Percentiles rank a stretch among this genome's conserved stretches.
These are phyloP conservation scores for Senna tora DNA, from an alignment of 306 rosid genomes.

Conservation along the genomic window DNA sequence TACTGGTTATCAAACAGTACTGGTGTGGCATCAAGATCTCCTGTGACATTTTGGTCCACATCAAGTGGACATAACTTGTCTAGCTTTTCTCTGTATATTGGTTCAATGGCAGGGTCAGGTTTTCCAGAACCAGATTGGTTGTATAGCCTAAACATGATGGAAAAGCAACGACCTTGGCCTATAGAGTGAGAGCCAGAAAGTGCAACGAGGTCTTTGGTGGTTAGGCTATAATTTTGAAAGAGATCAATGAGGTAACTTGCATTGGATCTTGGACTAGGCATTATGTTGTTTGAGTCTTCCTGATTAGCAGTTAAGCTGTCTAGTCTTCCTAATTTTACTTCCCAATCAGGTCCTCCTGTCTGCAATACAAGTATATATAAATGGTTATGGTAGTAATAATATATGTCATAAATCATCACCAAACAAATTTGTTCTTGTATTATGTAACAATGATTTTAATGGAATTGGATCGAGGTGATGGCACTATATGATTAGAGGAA, in stretches of 20 bases:
- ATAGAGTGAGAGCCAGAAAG: slow-evolving; percentile 91
- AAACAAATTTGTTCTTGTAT: no score
- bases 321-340: slow-evolving; percentile 78
- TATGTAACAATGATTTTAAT: no score
- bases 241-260: slow-evolving; percentile 70
- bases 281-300: slow-evolving; percentile 64
- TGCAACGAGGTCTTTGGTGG: slow-evolving; percentile 68
- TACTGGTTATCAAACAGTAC: slow-evolving; percentile 75
- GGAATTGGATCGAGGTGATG: no score
- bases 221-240: slow-evolving; percentile 53
- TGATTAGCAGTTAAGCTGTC: slow-evolving; percentile 77
- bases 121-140: slow-evolving; percentile 77
- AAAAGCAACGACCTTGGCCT: slow-evolving; percentile 85
- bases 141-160: slow-evolving; percentile 88
- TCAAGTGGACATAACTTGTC: slow-evolving; percentile 57
- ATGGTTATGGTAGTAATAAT: no score
- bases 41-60: slow-evolving; percentile 78
- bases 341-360: slow-evolving; percentile 94
- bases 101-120: slow-evolving; percentile 77
- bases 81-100: slow-evolving; percentile 53
- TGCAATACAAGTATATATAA: slow-evolving; percentile 29
- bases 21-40: slow-evolving; percentile 80
- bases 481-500: no score
- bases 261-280: slow-evolving; percentile 93
- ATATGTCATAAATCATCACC: no score